Conservation (phyloP, 495 filamentous ascomycete genomes). For the Podospora pseudopauciseta region DNA sequence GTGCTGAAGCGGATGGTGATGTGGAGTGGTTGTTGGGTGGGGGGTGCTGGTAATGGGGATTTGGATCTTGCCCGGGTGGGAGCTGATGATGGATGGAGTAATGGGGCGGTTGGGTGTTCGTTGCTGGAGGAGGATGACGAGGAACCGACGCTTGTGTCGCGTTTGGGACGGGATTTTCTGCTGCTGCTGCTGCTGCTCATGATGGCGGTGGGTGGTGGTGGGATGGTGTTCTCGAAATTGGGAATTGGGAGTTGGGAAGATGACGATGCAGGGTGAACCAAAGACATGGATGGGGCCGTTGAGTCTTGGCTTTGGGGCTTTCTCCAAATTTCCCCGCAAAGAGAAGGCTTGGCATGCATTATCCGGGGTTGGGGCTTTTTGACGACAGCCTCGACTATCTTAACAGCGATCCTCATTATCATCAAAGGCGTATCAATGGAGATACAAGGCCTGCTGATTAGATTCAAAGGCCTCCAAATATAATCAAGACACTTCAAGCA, state of each 20-base stretch:
- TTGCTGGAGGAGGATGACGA: slow-evolving; percentile 17
- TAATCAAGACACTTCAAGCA: no score
- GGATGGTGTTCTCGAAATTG: neutral
- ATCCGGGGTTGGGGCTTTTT: slow-evolving; percentile 4
- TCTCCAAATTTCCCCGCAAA: slow-evolving; percentile 24
- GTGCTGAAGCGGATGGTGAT: slow-evolving; percentile 87
- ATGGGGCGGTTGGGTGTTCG: slow-evolving; percentile 1
- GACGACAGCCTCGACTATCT: neutral
- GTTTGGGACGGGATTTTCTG: neutral
- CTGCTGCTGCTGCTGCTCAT: slow-evolving; percentile 20
- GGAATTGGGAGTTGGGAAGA: neutral
- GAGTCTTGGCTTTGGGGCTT: neutral
- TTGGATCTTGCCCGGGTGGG: slow-evolving; percentile 5
- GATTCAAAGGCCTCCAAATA: no score
- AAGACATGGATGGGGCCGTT: neutral
- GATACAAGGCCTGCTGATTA: no score
- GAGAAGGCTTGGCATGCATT: slow-evolving; percentile 12
- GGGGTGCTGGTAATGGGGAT: slow-evolving; percentile 18
- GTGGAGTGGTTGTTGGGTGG: slow-evolving; percentile 49
- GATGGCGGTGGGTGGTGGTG: slow-evolving; percentile 4
- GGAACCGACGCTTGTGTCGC: slow-evolving; percentile 13
- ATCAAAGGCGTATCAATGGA: no score
- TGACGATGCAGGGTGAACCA: neutral
- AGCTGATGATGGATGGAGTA: slow-evolving; percentile 11
- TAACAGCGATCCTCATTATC: no score